Conservation (phyloP, 2,329 filamentous ascomycete species). For the Neofusicoccum parvum region DNA sequence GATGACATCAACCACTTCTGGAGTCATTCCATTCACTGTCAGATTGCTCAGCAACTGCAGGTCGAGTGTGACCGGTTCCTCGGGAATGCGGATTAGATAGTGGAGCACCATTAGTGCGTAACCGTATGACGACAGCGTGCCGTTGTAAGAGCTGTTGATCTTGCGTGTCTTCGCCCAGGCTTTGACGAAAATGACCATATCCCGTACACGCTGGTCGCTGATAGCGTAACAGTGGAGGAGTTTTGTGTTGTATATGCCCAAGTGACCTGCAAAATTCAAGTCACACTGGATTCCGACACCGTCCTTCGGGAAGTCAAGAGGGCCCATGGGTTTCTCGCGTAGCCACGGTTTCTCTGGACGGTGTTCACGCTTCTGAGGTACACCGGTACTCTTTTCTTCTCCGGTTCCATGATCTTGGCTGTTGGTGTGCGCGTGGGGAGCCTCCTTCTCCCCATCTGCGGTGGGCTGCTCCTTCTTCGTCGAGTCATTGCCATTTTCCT, state of each 20-base stretch:
- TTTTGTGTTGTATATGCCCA: constrained; percentile 81
- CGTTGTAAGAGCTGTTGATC: constrained; percentile 85
- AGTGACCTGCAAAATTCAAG: constrained; percentile 85
- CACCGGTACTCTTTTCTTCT: not conserved
- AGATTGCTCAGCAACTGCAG: constrained; percentile 57
- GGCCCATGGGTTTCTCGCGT: constrained; percentile 50
- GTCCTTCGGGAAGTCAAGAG: constrained; percentile 75
- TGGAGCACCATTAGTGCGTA: constrained; percentile 92
- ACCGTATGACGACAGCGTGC: constrained; percentile 85
- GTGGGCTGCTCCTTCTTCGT: not conserved
- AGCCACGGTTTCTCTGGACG: constrained; percentile 42
- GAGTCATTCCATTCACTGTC: not conserved
- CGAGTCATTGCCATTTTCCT: not conserved
- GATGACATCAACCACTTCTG: constrained; percentile 35
- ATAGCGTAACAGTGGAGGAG: constrained; percentile 82
- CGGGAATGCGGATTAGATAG: constrained; percentile 80
- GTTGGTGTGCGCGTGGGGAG: not conserved
- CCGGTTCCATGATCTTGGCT: not conserved
- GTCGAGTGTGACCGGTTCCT: constrained; percentile 82
- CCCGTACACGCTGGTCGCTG: constrained; percentile 74
- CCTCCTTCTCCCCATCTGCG: not conserved
- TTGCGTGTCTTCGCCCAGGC: constrained; percentile 84
- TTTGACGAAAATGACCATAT: constrained; percentile 84
- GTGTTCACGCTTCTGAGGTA: not conserved
- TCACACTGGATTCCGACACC: constrained; percentile 85